Percentiles rank a stretch among this genome's conserved stretches.
phyloP scores from a whole-genome alignment of 768 basidiomycete genomes.

The Lactifluus piperatus region DNA sequence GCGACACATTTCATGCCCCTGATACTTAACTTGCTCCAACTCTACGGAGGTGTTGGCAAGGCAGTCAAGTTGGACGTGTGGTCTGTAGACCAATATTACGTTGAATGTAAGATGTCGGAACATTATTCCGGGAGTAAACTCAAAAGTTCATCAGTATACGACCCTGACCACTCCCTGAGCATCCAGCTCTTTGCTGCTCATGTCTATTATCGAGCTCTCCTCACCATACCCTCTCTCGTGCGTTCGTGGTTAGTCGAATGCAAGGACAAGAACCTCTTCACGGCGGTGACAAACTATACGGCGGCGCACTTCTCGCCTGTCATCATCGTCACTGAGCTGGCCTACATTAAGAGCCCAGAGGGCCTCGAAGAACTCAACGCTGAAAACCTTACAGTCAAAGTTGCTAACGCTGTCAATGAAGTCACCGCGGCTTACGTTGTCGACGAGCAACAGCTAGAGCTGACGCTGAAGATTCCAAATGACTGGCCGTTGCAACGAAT shows the following conservation, averaged over 20 bases:
- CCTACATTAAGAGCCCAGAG: conserved; percentile 52
- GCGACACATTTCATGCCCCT: conserved; percentile 57
- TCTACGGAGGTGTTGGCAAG: conserved; percentile 57
- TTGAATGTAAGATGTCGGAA: conserved; percentile 46
- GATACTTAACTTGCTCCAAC: conserved; percentile 54
- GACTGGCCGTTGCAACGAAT: conserved; percentile 90
- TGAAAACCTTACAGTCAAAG: conserved; percentile 75
- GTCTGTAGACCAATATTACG: conserved; percentile 75
- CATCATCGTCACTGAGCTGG: conserved; percentile 77
- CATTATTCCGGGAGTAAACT: background rate
- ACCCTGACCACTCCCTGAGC: conserved; percentile 41
- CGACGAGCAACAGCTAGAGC: conserved; percentile 90
- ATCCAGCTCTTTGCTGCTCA: conserved; percentile 72
- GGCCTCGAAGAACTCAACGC: conserved; percentile 50
- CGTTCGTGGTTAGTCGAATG: conserved; percentile 79
- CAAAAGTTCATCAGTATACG: conserved; percentile 43
- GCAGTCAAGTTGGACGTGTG: conserved; percentile 79
- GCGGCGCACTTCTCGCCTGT: conserved; percentile 82
- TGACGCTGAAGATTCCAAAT: conserved; percentile 72
- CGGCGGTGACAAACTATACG: conserved; percentile 68
- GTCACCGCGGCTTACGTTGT: conserved; percentile 78
- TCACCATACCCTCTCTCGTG: conserved; percentile 77
- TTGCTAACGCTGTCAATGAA: conserved; percentile 64
- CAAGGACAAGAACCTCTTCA: conserved; percentile 83
- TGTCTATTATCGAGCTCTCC: conserved; percentile 79